Percentiles rank a stretch among this genome's conserved stretches.
phyloP scores from a whole-genome alignment of 495 filamentous ascomycete genomes.

The Darksidea phi region DNA sequence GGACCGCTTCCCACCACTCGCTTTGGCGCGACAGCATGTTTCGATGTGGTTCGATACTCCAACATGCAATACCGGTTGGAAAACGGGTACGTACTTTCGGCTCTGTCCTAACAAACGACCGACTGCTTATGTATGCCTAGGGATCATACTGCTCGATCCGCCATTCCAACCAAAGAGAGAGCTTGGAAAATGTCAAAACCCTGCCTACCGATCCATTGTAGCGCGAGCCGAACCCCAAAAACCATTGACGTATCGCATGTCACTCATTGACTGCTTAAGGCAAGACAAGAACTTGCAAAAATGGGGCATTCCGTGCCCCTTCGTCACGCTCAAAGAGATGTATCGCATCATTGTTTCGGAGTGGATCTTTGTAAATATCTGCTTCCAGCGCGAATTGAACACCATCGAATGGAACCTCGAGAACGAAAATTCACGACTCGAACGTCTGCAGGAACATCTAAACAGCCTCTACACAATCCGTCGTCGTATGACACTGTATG shows the following conservation, averaged over 20 bases:
- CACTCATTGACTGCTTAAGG: constrained; percentile 1
- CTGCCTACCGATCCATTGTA: constrained; percentile 6
- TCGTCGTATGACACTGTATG: not conserved
- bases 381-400: constrained; percentile 28
- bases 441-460: constrained; percentile 18
- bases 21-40: constrained; percentile 4
- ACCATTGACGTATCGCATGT: not conserved
- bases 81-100: not conserved
- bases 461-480: constrained; percentile 24
- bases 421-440: constrained; percentile 14
- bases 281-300: constrained; percentile 2
- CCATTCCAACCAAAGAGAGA: constrained; percentile 16
- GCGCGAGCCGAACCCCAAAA: not conserved
- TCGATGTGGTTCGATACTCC: constrained; percentile 2
- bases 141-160: constrained; percentile 31
- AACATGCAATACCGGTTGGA: not conserved
- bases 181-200: constrained; percentile 4
- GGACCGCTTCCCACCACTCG: not conserved
- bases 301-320: constrained; percentile 1
- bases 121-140: not conserved
- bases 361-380: constrained; percentile 31
- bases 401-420: constrained; percentile 31
- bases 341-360: constrained; percentile 35
- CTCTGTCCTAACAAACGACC: not conserved
- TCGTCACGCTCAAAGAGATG: constrained; percentile 21